phyloP scores from a whole-genome alignment of 108 stramenopile genomes.

The Parietichytrium sp. region DNA sequence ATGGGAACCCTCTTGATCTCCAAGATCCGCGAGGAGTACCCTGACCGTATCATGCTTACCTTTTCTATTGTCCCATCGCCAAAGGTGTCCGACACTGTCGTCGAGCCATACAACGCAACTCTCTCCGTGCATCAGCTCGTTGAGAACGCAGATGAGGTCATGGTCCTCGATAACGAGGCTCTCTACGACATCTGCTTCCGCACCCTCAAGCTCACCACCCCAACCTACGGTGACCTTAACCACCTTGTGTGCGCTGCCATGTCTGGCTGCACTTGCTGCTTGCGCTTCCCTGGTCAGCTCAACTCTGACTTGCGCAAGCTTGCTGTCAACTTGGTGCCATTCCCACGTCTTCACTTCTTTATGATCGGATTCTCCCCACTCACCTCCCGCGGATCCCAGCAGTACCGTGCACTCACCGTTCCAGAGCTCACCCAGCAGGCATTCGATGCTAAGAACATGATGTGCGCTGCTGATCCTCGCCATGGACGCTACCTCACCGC shows the following conservation, averaged over 20 bases:
- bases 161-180: slow-evolving; percentile 92
- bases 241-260: slow-evolving; percentile 89
- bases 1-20: slow-evolving; percentile 88
- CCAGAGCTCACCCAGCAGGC: slow-evolving; percentile 92
- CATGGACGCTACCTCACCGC: slow-evolving; percentile 98
- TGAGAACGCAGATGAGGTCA: slow-evolving; percentile 93
- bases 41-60: slow-evolving; percentile 83
- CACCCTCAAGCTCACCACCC: slow-evolving; percentile 59
- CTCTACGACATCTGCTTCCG: slow-evolving; percentile 79
- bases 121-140: slow-evolving; percentile 94
- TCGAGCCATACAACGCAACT: slow-evolving; percentile 95
- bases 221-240: slow-evolving; percentile 73
- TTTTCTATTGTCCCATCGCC: slow-evolving; percentile 83
- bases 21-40: slow-evolving; percentile 93
- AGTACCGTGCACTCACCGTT: slow-evolving; percentile 91
- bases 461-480: slow-evolving; percentile 97
- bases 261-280: slow-evolving; percentile 89
- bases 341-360: slow-evolving; percentile 98
- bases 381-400: slow-evolving; percentile 80
- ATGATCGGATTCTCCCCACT: slow-evolving; percentile 94
- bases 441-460: slow-evolving; percentile 99
- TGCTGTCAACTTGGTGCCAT: slow-evolving; percentile 96
- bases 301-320: slow-evolving; percentile 98
- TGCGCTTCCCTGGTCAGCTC: slow-evolving; percentile 95
- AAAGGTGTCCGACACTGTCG: slow-evolving; percentile 92